A percentile compares a stretch with the other conserved stretches of the same genome.
phyloP scores from a whole-genome alignment of 192 early-diverging fungal species.

The Gryganskiella cystojenkinii region DNA sequence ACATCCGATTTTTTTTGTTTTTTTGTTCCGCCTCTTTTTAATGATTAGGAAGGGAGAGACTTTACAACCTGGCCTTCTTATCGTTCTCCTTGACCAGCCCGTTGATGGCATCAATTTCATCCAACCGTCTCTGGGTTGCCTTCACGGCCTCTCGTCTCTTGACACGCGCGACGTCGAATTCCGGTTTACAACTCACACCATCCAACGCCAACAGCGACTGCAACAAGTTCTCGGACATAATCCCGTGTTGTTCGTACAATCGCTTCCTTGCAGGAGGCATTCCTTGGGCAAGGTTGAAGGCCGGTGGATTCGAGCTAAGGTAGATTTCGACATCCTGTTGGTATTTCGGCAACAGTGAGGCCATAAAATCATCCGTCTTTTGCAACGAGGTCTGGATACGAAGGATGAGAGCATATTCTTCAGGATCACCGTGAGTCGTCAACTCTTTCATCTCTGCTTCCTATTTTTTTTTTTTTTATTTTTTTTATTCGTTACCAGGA shows the following conservation, averaged over 20 bases:
- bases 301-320: conserved; percentile 39
- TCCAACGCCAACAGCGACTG: conserved; percentile 84
- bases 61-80: conserved; percentile 5
- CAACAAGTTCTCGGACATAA: conserved; percentile 79
- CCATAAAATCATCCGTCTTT: conserved; percentile 41
- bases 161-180: conserved; percentile 75
- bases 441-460: conserved; percentile 53
- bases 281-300: conserved; percentile 38
- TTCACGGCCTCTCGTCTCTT: conserved; percentile 80
- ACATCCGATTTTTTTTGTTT: background rate
- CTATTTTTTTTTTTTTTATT: conserved; percentile 13
- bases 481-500: too few relatives aligned
- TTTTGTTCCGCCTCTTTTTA: background rate
- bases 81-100: conserved; percentile 68
- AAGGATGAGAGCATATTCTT: conserved; percentile 62
- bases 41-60: too few relatives aligned
- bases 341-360: conserved; percentile 60
- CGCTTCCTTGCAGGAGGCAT: conserved; percentile 66
- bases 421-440: conserved; percentile 60
- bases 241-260: conserved; percentile 72
- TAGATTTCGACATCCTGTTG: conserved; percentile 41
- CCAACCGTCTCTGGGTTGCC: conserved; percentile 77
- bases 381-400: conserved; percentile 53
- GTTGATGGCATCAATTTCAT: conserved; percentile 78
- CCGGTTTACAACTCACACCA: conserved; percentile 73